These are phyloP conservation scores for Calonectria henricotiae DNA, from an alignment of 2,329 filamentous ascomycete species.

Conservation along the genomic window DNA sequence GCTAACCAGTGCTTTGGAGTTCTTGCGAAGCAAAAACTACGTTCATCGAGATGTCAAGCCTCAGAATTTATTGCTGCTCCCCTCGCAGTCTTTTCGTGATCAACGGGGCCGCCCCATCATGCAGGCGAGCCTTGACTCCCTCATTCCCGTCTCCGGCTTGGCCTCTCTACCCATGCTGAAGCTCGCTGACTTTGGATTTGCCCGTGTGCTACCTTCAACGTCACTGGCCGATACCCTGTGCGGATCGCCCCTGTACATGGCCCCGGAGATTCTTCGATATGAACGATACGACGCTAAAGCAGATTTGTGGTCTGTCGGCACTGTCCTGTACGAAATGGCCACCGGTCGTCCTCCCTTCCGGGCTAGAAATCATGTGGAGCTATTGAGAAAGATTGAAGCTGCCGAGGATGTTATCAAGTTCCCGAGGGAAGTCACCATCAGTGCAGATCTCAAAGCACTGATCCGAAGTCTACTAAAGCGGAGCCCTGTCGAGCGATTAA, in stretches of 20 bases:
- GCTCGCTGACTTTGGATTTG: slow-evolving; percentile 99
- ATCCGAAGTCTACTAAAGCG: slow-evolving; percentile 88
- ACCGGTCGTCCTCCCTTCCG: slow-evolving; percentile 92
- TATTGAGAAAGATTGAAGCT: slow-evolving; percentile 92
- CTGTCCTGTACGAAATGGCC: slow-evolving; percentile 96
- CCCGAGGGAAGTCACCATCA: slow-evolving; percentile 80
- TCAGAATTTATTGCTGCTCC: slow-evolving; percentile 93
- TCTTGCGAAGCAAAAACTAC: slow-evolving; percentile 87
- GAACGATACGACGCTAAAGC: slow-evolving; percentile 98
- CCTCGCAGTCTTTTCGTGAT: slow-evolving; percentile 81
- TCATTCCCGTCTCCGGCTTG: slow-evolving; percentile 86
- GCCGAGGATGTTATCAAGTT: slow-evolving; percentile 91
- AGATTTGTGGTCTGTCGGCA: slow-evolving; percentile 97
- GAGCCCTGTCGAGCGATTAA: slow-evolving; percentile 87
- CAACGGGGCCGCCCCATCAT: slow-evolving; percentile 75
- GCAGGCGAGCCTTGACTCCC: slow-evolving; percentile 82
- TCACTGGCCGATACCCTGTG: slow-evolving; percentile 96
- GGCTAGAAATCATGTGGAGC: slow-evolving; percentile 93
- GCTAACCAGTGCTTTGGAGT: slow-evolving; percentile 91
- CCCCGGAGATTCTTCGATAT: slow-evolving; percentile 95
- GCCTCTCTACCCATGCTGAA: slow-evolving; percentile 95
- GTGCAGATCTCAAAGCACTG: slow-evolving; percentile 83
- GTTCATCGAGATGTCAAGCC: slow-evolving; percentile 98
- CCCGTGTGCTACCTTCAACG: slow-evolving; percentile 89
- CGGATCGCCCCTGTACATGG: slow-evolving; percentile 98